Evolutionary conservation across 2,329 filamentous ascomycete genomes (phyloP), one percentile per base, ranked within the genome.

Genomic region (Aciculosporium take): DNA sequence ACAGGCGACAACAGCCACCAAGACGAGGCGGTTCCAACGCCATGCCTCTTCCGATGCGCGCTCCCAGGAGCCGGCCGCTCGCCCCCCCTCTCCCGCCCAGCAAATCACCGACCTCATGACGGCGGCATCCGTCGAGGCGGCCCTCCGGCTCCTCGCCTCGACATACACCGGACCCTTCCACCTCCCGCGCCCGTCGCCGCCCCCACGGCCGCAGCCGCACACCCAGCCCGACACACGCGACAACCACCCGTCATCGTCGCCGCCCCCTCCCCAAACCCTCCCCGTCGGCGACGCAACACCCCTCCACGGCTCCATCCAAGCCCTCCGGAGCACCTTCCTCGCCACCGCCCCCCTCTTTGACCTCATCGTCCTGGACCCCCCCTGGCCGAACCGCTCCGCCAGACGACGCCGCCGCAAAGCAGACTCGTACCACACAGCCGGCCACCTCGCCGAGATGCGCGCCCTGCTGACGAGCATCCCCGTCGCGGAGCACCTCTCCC

Each of bases 371-470:
- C 62, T 88, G 17, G 84, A 89, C 53, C 84, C 84, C 3, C 84
- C 84, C 1, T 89, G 84, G 84, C 82, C 84, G 0, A 89, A 86
- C 53, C 72, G 78, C 35, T 88, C 83, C 5, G 84, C 76, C 12
- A 71, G 72, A 49, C 68, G 81, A 30, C 77, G 74, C 48, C 38
- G 59, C 62, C 52, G 51, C 67, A 81, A 30, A 76, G 74, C 48
- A 37, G 59, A 62, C 52, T 51, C 67, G 48, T 74, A 77, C 56
- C 47, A 52, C 2, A 73, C 68, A 5, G 66, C 68, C 5, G 53
- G 62, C 39, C 61, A 61, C 44, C 58, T 67, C 32, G 52, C 61
- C 10, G 67, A 73, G 38, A 66, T 77, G 41, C 56, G 61, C 10
- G 40, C 52, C 1, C 63, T 81, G 2, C 62, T 81, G n/a, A 58